Evolutionary conservation across 1,139 yeast genomes (phyloP), one percentile per base, ranked within the genome.

Genomic region (Scheffersomyces segobiensis): DNA sequence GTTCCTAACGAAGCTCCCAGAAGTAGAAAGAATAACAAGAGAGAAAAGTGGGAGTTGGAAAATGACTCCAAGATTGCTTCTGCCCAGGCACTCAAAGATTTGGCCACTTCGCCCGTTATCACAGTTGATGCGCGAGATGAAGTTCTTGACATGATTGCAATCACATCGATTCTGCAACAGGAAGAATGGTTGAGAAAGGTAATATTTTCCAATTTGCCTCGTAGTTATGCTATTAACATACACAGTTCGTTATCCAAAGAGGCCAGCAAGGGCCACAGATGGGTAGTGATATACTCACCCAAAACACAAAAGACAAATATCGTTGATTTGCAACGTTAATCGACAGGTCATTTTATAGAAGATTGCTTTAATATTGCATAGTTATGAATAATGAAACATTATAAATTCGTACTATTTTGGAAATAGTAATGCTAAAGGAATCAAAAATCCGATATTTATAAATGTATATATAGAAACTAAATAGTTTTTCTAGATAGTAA

Each of bases 151-250:
- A 91, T 92, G 81, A 91, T 93, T 52, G 80, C 88, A 46, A 83
- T 88, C 0, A 88, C 96, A 0, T 88, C 97, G 0, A 80, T 93
- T 21, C 81, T 82, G 50, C 92, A 87, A 62, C 88, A 87, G 50
- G 98, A 93, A 61, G 97, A 93, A 80, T 93, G 98, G 97, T 77
- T 87, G 53, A 79, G 96, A 64, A 89, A 91, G 65, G 93, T 93
- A 2, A 90, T 93, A 12, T 92, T 93, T 50, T 68, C 74, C 6
- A 73, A 78, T 32, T 82, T 90, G 2, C 96, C 97, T 20, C 82
- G 91, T 70, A 90, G 93, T 59, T 93, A 89, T 74, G 88, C 93
- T 1, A 74, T 84, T 46, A 88, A 86, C 59, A 88, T 92, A 12
- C 90, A 89, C 70, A 85, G 83, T 62, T 83, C 91, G 0, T 77